Base-by-base conservation (phyloP, 345 rosid genomes). In the Schrenkiella parvula region DNA sequence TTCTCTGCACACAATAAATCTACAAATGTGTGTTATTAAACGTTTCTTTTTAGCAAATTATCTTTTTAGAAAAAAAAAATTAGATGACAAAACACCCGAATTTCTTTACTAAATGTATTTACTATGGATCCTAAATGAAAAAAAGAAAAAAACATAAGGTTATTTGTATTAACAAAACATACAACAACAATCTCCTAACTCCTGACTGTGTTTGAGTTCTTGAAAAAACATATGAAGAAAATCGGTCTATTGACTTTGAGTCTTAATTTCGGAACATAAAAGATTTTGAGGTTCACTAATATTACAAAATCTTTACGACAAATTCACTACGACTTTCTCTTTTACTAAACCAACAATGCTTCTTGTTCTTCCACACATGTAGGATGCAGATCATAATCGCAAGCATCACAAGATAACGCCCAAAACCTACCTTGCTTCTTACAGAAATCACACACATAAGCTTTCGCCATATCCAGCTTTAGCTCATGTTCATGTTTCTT, bases 361-460 rank as follows among this genome's bases (percentile, higher is more conserved):
- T 81, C 78, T 53, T 46, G 39, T 39, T 41, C 62, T 64, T 82
- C 83, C 48, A 82, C 78, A 75, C 97, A 85, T 25, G 80, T 68
- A 15, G 95, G 97, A 74, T 90, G 97, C 70, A 88, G 97, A 51
- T 90, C 95, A 46, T 87, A 88, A 73, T 90, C 84, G 22, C 95
- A 88, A 38, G 80, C 88, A 34, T 80, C 79, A 26, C 95, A 90
- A 10, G 92, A 85, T 70, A 88, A 85, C 14, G 97, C 82, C 97
- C 97, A 90, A 70, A 86, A 90, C 84, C 82, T 78, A 23, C 95
- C 95, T 72, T 74, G 83, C 53, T 67, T 72, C 67, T 79, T 85
- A 77, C 92, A 88, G 31, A 42, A 80, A 61, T 90, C 89, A 14
- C 95, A 88, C 3, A 85, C 86, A 43, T 87, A 88, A 2, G 89